Evolutionary conservation across 306 rosid genomes (phyloP), one percentile per base, ranked within the genome.

Genomic region (Prinsepia uniflora): DNA sequence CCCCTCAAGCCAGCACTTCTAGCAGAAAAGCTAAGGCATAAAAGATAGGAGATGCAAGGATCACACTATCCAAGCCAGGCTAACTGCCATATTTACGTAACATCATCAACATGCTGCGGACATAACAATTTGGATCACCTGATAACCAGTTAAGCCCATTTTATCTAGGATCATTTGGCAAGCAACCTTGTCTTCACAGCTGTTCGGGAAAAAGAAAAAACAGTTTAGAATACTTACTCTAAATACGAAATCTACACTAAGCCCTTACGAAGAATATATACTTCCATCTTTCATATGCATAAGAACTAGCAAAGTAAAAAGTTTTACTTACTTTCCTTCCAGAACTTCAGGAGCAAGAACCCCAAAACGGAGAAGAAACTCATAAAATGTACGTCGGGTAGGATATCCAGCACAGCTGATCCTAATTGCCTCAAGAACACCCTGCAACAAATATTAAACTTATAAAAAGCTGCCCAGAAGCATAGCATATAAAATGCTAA

Each of bases 361-460:
- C 72, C 97, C 96, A 84, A 95, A 95, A 76, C 99, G 93, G 68
- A 83, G 79, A 79, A 95, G 99, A 76, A 91, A 95, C 82, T 95
- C 99, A 74, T 95, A 91, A 81, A 95, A 95, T 61, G 96, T 95
- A 55, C 97, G 82, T 68, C 97, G 86, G 17, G 99, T 95, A 76
- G 99, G 97, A 88, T 95, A 95, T 80, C 99, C 99, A 85, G 99
- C 99, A 83, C 99, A 95, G 81, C 99, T 95, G 83, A 91, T 95
- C 88, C 97, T 89, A 78, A 91, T 95, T 60, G 99, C 99, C 86
- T 95, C 99, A 77, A 95, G 96, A 69, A 95, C 97, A 84, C 99
- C 99, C 99, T 95, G 75, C 40, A 83, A 78, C n/a, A 82, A 65
- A 55, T 20, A 77, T 11, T 11, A 73, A 76, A 73, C 72, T 75